A percentile compares a stretch with the other conserved stretches of the same genome.
Evolutionary conservation across 2,329 filamentous ascomycete genomes (phyloP).

Genomic region (Colletotrichum paranaense): DNA sequence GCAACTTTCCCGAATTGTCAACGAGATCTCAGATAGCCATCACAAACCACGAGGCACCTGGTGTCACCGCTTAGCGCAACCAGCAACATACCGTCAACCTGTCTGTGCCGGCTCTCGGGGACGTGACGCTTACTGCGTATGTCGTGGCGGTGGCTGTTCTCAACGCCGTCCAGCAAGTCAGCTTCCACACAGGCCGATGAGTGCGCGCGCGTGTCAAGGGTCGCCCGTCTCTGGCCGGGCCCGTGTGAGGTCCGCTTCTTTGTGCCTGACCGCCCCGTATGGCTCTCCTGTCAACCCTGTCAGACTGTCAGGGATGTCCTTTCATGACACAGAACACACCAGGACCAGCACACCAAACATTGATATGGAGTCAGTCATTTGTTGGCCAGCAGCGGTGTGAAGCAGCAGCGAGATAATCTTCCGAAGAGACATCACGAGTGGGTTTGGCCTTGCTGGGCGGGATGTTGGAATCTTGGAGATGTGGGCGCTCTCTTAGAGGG

Average conservation of each 20-base stretch:
- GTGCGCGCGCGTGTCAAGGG: slow-evolving; percentile 15
- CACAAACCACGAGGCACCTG: slow-evolving; percentile 20
- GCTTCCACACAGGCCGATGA: slow-evolving; percentile 3
- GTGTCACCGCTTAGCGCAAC: slow-evolving; percentile 12
- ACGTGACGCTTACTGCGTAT: not conserved
- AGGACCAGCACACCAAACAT: slow-evolving; percentile 18
- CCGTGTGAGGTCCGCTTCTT: slow-evolving; percentile 16
- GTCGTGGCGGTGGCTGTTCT: slow-evolving; percentile 14
- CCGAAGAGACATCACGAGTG: slow-evolving; percentile 21
- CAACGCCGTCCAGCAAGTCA: not conserved
- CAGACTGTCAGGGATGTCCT: slow-evolving; percentile 21
- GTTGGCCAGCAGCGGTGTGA: slow-evolving; percentile 28
- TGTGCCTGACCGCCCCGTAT: slow-evolving; percentile 25
- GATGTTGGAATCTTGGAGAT: slow-evolving; percentile 9
- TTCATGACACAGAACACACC: slow-evolving; percentile 3
- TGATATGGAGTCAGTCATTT: slow-evolving; percentile 21
- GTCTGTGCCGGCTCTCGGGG: not conserved
- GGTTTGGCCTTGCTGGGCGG: slow-evolving; percentile 12
- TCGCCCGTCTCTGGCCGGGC: slow-evolving; percentile 11
- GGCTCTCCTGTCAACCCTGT: slow-evolving; percentile 15
- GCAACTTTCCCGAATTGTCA: slow-evolving; percentile 16
- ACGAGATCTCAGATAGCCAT: slow-evolving; percentile 23
- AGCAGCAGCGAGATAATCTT: slow-evolving; percentile 19
- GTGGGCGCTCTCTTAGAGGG: not conserved
- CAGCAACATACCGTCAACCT: not conserved